Evolutionary conservation across 257 asterid genomes (phyloP), one percentile per base, ranked within the genome.

Genomic region (Solanum lycopersicoides): DNA sequence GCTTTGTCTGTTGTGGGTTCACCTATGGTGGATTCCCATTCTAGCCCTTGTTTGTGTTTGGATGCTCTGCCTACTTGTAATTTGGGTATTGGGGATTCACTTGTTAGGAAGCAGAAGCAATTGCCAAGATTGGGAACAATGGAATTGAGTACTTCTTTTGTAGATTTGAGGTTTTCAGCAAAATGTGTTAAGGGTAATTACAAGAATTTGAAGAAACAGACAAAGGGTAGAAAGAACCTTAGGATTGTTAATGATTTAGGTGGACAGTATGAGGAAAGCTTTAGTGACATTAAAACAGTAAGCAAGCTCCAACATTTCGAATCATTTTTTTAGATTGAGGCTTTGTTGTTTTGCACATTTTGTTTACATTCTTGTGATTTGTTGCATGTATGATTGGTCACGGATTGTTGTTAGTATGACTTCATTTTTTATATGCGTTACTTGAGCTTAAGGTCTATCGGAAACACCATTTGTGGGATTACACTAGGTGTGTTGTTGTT

Each of bases 241-340:
- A 89, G 89, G 87, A 89, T 95, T 82, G 90, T 88, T 35, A 89
- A 69, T 89, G 93, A 93, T 71, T 66, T 92, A 69, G 95, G 92
- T 41, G 97, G 94, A 0, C 94, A 94, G n/a, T 93, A 94, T 71
- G 97, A 95, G 34, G 97, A 94, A 66, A 87, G 42, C 82, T 95
- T 95, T 86, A 93, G 88, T 45, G 98, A 95, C 89, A 94, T 95
- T 15, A 95, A 94, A 90, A 85, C 89, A 34, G 97, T 95, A 89
- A 86, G 90, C 39, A 72, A 37, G 3, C 63, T 63, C 56, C 10
- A 53, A 73, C 35, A 39, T 25, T 34, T 77, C 9, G 11, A 75
- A 23, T 53, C 16, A 9, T 89, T 18, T 53, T 32, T 45, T 9
- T 5, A 32, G 7, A 18, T 23, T 79, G 84, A 45, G 30, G 10